A percentile compares a stretch with the other conserved stretches of the same genome.
Conservation (phyloP, 2,329 filamentous ascomycete genomes). For the Fusarium solani-melongenae region DNA sequence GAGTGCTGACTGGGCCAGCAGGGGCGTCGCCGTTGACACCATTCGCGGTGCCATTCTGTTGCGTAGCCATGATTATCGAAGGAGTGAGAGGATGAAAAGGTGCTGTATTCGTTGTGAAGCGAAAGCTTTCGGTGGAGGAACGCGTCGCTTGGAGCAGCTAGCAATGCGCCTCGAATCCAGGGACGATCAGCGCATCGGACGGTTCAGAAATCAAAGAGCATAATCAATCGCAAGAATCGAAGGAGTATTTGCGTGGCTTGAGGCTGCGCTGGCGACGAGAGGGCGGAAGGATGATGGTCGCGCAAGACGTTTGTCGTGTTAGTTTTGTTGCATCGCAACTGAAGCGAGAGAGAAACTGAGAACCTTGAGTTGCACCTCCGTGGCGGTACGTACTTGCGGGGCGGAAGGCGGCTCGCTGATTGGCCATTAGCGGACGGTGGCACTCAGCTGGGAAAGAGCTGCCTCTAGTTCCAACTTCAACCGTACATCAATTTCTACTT, state of each 20-base stretch:
- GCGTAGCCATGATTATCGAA: constrained; percentile 51
- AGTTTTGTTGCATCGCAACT: constrained; percentile 35
- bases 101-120: constrained; percentile 20
- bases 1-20: constrained; percentile 59
- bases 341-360: constrained; percentile 33
- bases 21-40: constrained; percentile 54
- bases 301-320: constrained; percentile 32
- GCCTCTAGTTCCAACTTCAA: background rate
- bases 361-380: background rate
- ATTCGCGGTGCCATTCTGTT: constrained; percentile 58
- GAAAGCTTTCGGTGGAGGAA: constrained; percentile 33
- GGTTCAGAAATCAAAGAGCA: constrained; percentile 38
- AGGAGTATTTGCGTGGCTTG: background rate
- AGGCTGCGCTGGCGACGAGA: constrained; percentile 8
- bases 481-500: background rate
- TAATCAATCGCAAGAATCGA: constrained; percentile 36
- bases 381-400: constrained; percentile 17
- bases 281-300: constrained; percentile 13
- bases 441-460: background rate
- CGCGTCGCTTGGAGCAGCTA: constrained; percentile 47
- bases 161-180: constrained; percentile 46
- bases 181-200: constrained; percentile 45
- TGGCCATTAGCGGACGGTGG: constrained; percentile 13
- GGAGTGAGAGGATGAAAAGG: constrained; percentile 9
- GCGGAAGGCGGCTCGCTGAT: background rate